Evolutionary conservation across 352 stramenopile species (phyloP).

Genomic region (Pythium aquatile): DNA sequence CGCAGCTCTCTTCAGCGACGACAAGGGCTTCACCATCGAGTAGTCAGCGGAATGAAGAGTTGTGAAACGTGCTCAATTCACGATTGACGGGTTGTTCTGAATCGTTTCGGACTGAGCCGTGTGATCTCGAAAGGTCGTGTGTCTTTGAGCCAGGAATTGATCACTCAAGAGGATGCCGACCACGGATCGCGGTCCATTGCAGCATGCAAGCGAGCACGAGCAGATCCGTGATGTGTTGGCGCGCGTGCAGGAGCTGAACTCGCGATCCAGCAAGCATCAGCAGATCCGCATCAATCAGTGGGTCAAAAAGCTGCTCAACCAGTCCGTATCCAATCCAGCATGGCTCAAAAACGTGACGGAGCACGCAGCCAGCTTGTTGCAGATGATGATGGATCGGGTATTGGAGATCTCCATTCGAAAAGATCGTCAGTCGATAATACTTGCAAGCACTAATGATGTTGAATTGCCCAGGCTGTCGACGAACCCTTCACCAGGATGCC

Average conservation of each 20-base stretch:
- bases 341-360: slow-evolving; percentile 61
- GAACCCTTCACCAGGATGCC: slow-evolving; percentile 67
- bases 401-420: background rate
- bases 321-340: slow-evolving; percentile 49
- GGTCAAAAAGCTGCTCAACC: slow-evolving; percentile 51
- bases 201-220: slow-evolving; percentile 26
- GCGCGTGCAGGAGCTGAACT: slow-evolving; percentile 43
- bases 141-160: background rate
- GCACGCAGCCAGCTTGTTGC: slow-evolving; percentile 42
- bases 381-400: slow-evolving; percentile 57
- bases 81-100: too few relatives aligned
- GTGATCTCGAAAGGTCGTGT: slow-evolving; percentile 3
- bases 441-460: background rate
- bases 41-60: background rate
- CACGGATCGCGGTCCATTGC: background rate
- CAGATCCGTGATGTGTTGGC: slow-evolving; percentile 35
- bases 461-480: slow-evolving; percentile 32
- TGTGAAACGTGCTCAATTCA: too few relatives aligned
- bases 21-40: slow-evolving; percentile 18
- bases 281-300: slow-evolving; percentile 61
- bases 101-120: too few relatives aligned
- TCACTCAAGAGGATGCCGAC: background rate
- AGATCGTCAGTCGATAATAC: background rate
- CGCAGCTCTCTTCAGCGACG: slow-evolving; percentile 19
- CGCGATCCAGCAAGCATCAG: slow-evolving; percentile 42